These are phyloP conservation scores for Cicer pinnatifidum DNA, from an alignment of 306 rosid genomes.

Conservation along the genomic window DNA sequence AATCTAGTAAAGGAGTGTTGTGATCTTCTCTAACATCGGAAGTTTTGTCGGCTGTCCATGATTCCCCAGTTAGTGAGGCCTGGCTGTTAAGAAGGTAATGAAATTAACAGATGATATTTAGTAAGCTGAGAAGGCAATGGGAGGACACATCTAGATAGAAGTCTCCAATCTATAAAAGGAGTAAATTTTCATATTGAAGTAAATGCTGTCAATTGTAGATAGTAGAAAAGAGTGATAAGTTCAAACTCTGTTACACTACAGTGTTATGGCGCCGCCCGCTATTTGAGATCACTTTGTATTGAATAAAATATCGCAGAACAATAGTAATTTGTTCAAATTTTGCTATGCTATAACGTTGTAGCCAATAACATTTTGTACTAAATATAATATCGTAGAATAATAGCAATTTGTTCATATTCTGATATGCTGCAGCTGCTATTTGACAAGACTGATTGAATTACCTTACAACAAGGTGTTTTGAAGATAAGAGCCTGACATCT, in stretches of 20 bases:
- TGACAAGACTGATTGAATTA: conserved; percentile 24
- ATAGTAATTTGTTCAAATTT: too few relatives aligned
- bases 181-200: not conserved
- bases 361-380: too few relatives aligned
- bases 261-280: too few relatives aligned
- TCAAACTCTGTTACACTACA: too few relatives aligned
- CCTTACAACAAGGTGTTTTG: conserved; percentile 88
- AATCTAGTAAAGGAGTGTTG: conserved; percentile 70
- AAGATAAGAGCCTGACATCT: conserved; percentile 73
- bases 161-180: conserved; percentile 33
- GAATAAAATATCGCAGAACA: too few relatives aligned
- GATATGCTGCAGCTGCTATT: too few relatives aligned
- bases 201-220: too few relatives aligned
- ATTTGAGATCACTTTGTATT: too few relatives aligned
- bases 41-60: conserved; percentile 66
- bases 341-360: too few relatives aligned
- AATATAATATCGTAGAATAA: too few relatives aligned
- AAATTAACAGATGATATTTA: conserved; percentile 37
- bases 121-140: conserved; percentile 29
- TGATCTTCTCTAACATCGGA: conserved; percentile 67
- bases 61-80: conserved; percentile 89
- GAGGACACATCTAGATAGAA: conserved; percentile 29
- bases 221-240: too few relatives aligned
- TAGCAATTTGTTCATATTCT: too few relatives aligned
- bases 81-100: conserved; percentile 66